phyloP scores from a whole-genome alignment of 768 basidiomycete species.

The Hericium alpestre region DNA sequence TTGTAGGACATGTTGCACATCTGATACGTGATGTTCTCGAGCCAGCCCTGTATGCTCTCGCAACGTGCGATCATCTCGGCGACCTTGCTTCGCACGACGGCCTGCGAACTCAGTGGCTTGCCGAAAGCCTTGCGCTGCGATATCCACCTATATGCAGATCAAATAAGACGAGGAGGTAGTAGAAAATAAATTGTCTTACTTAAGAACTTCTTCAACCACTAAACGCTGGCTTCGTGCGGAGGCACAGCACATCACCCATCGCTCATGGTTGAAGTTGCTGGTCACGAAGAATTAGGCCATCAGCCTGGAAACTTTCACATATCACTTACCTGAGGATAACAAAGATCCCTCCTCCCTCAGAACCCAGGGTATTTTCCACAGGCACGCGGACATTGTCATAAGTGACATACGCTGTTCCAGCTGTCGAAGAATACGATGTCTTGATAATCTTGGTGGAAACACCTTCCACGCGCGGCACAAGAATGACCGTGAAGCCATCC shows the following conservation, averaged over 20 bases:
- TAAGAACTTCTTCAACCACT: conserved; percentile 74
- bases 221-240: conserved; percentile 54
- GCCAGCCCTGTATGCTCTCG: conserved; percentile 73
- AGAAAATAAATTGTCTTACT: conserved; percentile 28
- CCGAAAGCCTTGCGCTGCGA: conserved; percentile 89
- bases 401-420: conserved; percentile 76
- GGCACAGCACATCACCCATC: conserved; percentile 82
- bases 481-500: conserved; percentile 70
- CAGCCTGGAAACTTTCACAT: background rate
- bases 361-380: conserved; percentile 75
- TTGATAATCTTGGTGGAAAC: conserved; percentile 80
- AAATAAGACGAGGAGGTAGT: background rate
- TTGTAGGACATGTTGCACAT: conserved; percentile 82
- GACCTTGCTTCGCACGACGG: conserved; percentile 83
- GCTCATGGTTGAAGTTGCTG: conserved; percentile 89
- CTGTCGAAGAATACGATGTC: conserved; percentile 77
- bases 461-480: conserved; percentile 76
- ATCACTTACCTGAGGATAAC: conserved; percentile 40
- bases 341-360: conserved; percentile 64
- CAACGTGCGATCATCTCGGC: conserved; percentile 81
- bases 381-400: conserved; percentile 83
- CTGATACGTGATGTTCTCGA: conserved; percentile 80
- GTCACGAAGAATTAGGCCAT: background rate
- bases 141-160: conserved; percentile 46
- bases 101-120: conserved; percentile 70